Evolutionary conservation across 805 yeast species (phyloP), one percentile per base, ranked within the genome.

Genomic region (Starmera quercuum): DNA sequence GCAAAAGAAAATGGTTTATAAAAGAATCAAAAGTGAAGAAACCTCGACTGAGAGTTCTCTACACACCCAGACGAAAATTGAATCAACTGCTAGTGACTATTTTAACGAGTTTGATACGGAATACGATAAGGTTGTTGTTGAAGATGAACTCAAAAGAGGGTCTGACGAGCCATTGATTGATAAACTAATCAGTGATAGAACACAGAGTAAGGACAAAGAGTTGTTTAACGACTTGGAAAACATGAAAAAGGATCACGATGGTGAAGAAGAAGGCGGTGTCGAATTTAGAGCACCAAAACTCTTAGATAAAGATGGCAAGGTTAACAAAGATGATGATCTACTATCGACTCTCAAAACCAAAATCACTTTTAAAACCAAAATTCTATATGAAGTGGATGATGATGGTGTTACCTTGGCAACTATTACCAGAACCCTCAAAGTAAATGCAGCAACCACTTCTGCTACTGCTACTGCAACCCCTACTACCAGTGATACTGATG

Each of bases 391-490:
- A 30, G 35, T 40, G 26, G 53, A 50, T 26, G 60, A 46, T 14
- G 49, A 35, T 18, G 56, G 52, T 30, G 33, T 15, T 23, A 49
- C 54, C 7, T 38, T 44, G 12, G 55, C 42, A 5, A 49, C 55
- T 11, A 45, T 42, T 9, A 49, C 53, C 3, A 58, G 51, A 31
- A 58, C 54, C 8, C 54, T 47, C 26, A 41, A 39, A 20, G 40
- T 41, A 16, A 49, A 31, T 13, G 53, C 49, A 13, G 44, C 40
- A 23, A 44, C 43, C n/a, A 65, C 68, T n/a, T 55, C 51, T 28
- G 47, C 58, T 29, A 52, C 58, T 20, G 60, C 60, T 5, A 52
- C 48, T 33, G 64, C 54, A 16, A 63, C 60, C 35, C 61, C 51
- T 40, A 56, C 54, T 40, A 53, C 67, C 61, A 32, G 48, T 41